Conservation (phyloP, 371 early-diverging fungal species). For the Parasitella parasitica region DNA sequence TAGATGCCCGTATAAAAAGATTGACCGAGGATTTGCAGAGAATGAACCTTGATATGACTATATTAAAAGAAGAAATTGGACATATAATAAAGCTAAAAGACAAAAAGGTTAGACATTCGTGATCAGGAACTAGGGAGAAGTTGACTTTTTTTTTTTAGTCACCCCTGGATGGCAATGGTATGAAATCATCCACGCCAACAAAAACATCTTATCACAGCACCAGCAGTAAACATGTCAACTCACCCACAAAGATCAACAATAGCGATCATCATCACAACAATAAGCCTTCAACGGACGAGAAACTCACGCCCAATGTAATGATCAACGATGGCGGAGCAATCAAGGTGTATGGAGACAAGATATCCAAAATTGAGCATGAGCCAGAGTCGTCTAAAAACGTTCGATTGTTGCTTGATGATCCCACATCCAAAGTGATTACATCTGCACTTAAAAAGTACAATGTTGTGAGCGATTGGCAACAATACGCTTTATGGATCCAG, state of each 20-base stretch:
- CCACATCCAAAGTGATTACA: conserved; percentile 83
- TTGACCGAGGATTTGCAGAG: conserved; percentile 56
- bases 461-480: conserved; percentile 83
- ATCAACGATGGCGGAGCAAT: conserved; percentile 71
- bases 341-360: conserved; percentile 70
- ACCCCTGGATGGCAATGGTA: neutral
- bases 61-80: conserved; percentile 55
- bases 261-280: neutral
- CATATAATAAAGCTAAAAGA: conserved; percentile 59
- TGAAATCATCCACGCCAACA: neutral
- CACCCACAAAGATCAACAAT: conserved; percentile 11
- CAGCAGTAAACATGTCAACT: conserved; percentile 7
- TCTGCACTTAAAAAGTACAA: conserved; percentile 91
- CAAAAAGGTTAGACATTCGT: conserved; percentile 54
- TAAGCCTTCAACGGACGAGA: neutral
- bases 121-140: no score
- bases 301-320: conserved; percentile 30
- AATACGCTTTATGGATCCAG: conserved; percentile 82
- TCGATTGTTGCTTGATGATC: conserved; percentile 78
- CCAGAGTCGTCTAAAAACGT: conserved; percentile 86
- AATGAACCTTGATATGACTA: conserved; percentile 49
- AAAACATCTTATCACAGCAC: neutral
- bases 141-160: neutral
- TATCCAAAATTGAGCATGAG: conserved; percentile 67
- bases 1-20: conserved; percentile 53